These are phyloP conservation scores for Olyra latifolia DNA, from an alignment of 176 grass and related monocot genomes.

Conservation along the genomic window DNA sequence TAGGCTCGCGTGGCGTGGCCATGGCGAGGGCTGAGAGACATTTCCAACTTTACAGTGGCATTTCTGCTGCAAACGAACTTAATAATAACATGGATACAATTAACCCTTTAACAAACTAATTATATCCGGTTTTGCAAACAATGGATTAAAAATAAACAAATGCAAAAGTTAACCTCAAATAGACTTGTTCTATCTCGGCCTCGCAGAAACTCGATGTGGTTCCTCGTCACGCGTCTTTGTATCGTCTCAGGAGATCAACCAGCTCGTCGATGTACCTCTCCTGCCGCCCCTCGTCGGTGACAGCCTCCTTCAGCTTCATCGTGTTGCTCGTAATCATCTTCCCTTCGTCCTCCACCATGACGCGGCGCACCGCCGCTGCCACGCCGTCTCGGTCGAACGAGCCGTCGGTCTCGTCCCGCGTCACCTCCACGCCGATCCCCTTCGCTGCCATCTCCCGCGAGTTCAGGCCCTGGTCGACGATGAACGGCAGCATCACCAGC, in stretches of 20 bases:
- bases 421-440: constrained; percentile 41
- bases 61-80: no score
- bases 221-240: neutral
- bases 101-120: no score
- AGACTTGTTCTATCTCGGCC: no score
- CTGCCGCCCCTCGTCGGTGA: neutral
- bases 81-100: no score
- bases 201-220: no score
- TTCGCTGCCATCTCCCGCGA: constrained; percentile 26
- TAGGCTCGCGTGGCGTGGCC: no score
- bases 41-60: no score
- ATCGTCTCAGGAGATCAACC: neutral
- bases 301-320: neutral
- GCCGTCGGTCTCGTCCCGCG: constrained; percentile 34
- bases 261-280: constrained; percentile 48
- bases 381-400: constrained; percentile 37
- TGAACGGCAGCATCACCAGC: constrained; percentile 51
- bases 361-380: constrained; percentile 13
- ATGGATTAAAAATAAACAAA: no score
- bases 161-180: no score
- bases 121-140: no score
- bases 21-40: no score
- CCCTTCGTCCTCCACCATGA: constrained; percentile 49
- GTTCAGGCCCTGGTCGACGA: constrained; percentile 41
- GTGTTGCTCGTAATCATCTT: constrained; percentile 33